Conservation (phyloP, 2,329 filamentous ascomycete genomes). For the Macrophomina phaseolina region DNA sequence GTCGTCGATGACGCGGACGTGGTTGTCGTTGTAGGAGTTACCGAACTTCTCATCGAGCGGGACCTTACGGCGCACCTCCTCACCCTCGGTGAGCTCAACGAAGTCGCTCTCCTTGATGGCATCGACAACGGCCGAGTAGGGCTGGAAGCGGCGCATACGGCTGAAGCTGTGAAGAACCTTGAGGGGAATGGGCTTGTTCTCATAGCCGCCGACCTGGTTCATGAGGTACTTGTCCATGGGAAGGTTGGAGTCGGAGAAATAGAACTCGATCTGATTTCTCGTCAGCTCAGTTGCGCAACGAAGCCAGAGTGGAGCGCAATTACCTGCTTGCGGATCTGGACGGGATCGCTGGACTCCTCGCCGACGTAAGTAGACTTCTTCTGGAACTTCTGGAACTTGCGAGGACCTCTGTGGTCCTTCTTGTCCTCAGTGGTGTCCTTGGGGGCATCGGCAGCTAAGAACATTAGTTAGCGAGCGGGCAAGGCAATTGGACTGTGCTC, state of each 20-base stretch:
- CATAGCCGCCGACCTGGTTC: constrained; percentile 73
- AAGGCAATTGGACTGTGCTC: neutral
- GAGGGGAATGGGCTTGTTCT: constrained; percentile 82
- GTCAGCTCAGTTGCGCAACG: constrained; percentile 30
- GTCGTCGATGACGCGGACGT: constrained; percentile 63
- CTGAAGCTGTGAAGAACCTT: constrained; percentile 84
- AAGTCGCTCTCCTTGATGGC: constrained; percentile 79
- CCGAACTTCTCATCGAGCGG: constrained; percentile 56
- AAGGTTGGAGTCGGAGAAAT: constrained; percentile 92
- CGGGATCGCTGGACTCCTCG: constrained; percentile 77
- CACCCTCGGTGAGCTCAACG: constrained; percentile 72
- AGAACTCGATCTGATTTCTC: constrained; percentile 81
- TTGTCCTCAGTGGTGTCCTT: constrained; percentile 14
- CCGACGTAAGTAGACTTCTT: constrained; percentile 40
- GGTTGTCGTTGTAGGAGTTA: constrained; percentile 58
- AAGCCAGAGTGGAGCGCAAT: constrained; percentile 1
- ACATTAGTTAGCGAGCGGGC: neutral
- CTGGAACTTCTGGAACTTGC: constrained; percentile 13
- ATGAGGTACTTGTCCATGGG: constrained; percentile 88
- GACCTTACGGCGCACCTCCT: constrained; percentile 70
- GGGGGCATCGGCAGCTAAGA: constrained; percentile 6
- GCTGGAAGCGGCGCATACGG: constrained; percentile 94
- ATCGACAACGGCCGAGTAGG: constrained; percentile 79
- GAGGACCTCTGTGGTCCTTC: constrained; percentile 30
- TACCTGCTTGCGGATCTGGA: constrained; percentile 83